Base-by-base conservation (phyloP, 2,329 filamentous ascomycete species). In the Shiraia bambusicola region DNA sequence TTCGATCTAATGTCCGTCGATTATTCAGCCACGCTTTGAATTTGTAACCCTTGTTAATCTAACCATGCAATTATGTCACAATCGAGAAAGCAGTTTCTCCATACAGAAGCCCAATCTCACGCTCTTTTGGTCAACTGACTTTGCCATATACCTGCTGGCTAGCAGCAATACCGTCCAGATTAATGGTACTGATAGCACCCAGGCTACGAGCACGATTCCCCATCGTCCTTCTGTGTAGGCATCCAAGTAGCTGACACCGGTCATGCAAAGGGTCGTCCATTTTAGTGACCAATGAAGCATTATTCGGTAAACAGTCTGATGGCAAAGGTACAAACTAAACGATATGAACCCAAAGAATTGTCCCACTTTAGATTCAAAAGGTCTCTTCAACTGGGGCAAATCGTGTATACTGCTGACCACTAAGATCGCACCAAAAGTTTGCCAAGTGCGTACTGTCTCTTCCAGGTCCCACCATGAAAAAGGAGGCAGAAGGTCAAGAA, bases 391-490 rank as follows among this genome's bases (percentile, higher is more conserved):
- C 14, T 13, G 25, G 12, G 31, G 39, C 15, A 36, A 25, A n/a
- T n/a, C 10, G 11, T 32, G 39, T 17, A 42, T 28, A 17, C 32
- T 24, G 25, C 39, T 25, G n/a, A 42, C 19, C 6, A 34, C 16
- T 9, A 42, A n/a, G 12, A 42, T 37, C n/a, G 39, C 31, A n/a
- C 39, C 39, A 27, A 42, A 7, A n/a, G 31, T 42, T 14, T 42
- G 39, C 39, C 39, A 42, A 9, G 39, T 35, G 11, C 39, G 32
- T 25, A 35, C 28, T 15, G 13, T 31, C 9, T 13, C 30, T 17
- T 42, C 39, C 31, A 25, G 24, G 16, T 36, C 32, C 39, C 34
- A 35, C 39, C 39, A 42, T 8, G 37, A 29, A 27, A 40, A 29
- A 7, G 37, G 29, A 5, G 19, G 37, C 17, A 40, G 29, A 7